phyloP scores from a whole-genome alignment of 2,329 filamentous ascomycete genomes.

The Penicillium palitans region DNA sequence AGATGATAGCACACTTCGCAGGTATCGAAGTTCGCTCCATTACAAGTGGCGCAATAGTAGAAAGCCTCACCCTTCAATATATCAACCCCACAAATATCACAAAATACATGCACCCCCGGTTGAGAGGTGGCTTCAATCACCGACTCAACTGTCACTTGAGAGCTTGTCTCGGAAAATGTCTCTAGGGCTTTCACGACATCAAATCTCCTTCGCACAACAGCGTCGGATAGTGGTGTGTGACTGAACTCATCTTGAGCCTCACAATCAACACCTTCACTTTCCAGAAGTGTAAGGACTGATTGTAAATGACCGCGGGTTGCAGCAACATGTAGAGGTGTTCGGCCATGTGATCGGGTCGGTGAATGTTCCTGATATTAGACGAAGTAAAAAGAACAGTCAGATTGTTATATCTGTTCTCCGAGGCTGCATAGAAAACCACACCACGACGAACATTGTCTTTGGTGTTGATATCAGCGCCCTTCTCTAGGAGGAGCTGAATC shows the following conservation, averaged over 20 bases:
- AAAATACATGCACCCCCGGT: background rate
- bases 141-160: background rate
- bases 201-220: background rate
- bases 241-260: background rate
- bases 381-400: background rate
- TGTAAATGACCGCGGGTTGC: background rate
- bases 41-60: background rate
- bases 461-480: background rate
- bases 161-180: background rate
- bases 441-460: background rate
- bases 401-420: background rate
- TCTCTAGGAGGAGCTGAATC: background rate
- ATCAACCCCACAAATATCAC: background rate
- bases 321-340: background rate
- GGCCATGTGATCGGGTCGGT: background rate
- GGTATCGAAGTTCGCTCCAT: background rate
- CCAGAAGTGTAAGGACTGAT: background rate
- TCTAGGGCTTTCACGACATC: background rate
- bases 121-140: background rate
- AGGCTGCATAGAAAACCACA: background rate
- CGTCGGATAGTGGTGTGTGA: background rate
- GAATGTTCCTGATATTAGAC: background rate
- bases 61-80: background rate
- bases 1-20: constrained; percentile 1
- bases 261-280: background rate